Evolutionary conservation across 495 filamentous ascomycete genomes (phyloP), one percentile per base, ranked within the genome.

Genomic region (Neurospora sp.): DNA sequence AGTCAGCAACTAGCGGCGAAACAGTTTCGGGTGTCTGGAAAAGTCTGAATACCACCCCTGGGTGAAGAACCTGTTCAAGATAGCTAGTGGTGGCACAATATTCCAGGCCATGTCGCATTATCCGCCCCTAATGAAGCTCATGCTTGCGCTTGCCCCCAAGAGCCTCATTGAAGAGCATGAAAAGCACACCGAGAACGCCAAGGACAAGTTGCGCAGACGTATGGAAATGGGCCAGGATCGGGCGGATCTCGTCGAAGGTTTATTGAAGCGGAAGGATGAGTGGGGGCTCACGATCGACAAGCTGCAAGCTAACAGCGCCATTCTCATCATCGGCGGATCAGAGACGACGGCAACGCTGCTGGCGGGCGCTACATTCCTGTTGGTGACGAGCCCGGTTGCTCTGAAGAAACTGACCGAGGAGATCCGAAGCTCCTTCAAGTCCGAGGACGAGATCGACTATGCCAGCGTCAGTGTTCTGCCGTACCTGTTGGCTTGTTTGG

Each of bases 331-430:
- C n/a, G 88, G 81, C 20, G 88, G 88, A 12, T 87, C 85, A 0
- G 89, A 91, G 72, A 91, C 90, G 3, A 89, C 88, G 2, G 88
- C 89, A 1, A 89, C 89, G 0, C 70, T 86, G 4, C 78, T 92
- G 37, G 81, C 83, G 3, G 86, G 84, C 3, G 81, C 83, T 0
- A 84, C 85, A 0, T 91, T 85, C 72, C 82, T 86, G 35, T 80
- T 91, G 3, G 75, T 87, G 0, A 85, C 76, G 4, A 82, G 87
- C 73, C 85, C 82, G 0, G 75, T 79, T 1, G 78, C 80, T 0
- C 78, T 88, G 31, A 70, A 76, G 8, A 85, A 82, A 73, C 78
- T 91, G 9, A 75, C 81, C 0, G 69, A 76, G 0, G 89, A 91
- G 74, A 84, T 92, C 16, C 81, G 86, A 2, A 70, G 76, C 4